These are phyloP conservation scores for Haplographium delicatum DNA, from an alignment of 495 filamentous ascomycete species.

Conservation along the genomic window DNA sequence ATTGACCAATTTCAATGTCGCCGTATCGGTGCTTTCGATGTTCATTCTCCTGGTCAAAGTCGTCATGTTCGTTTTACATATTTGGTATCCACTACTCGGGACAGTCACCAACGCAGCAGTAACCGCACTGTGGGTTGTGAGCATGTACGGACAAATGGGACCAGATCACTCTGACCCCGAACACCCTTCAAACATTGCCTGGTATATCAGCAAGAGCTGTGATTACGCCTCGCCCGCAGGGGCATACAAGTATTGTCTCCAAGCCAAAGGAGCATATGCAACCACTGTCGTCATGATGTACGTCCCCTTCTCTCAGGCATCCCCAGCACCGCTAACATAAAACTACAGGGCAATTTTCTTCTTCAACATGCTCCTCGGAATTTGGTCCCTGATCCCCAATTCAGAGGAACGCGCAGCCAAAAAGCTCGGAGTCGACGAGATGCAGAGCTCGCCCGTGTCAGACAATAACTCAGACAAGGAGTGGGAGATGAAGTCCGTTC, in stretches of 20 bases:
- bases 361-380: slow-evolving; percentile 47
- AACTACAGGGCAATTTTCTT: slow-evolving; percentile 46
- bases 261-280: slow-evolving; percentile 72
- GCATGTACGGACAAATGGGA: slow-evolving; percentile 68
- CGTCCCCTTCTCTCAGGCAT: slow-evolving; percentile 29
- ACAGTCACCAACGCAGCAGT: slow-evolving; percentile 52
- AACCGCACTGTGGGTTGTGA: slow-evolving; percentile 59
- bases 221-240: slow-evolving; percentile 49
- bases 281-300: slow-evolving; percentile 68
- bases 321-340: background rate
- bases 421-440: slow-evolving; percentile 32
- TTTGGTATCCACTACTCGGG: slow-evolving; percentile 66
- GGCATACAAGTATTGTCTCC: slow-evolving; percentile 63
- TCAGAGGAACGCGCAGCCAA: slow-evolving; percentile 24
- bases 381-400: slow-evolving; percentile 60
- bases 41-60: slow-evolving; percentile 62
- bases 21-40: slow-evolving; percentile 69
- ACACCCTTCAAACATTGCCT: slow-evolving; percentile 63
- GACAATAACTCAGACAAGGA: slow-evolving; percentile 24
- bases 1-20: slow-evolving; percentile 74
- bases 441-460: slow-evolving; percentile 28
- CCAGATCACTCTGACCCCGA: slow-evolving; percentile 72
- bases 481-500: slow-evolving; percentile 42
- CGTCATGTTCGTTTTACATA: slow-evolving; percentile 63
- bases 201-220: slow-evolving; percentile 82